Evolutionary conservation across 805 yeast genomes (phyloP).

Genomic region (Candida sakaeoensis): DNA sequence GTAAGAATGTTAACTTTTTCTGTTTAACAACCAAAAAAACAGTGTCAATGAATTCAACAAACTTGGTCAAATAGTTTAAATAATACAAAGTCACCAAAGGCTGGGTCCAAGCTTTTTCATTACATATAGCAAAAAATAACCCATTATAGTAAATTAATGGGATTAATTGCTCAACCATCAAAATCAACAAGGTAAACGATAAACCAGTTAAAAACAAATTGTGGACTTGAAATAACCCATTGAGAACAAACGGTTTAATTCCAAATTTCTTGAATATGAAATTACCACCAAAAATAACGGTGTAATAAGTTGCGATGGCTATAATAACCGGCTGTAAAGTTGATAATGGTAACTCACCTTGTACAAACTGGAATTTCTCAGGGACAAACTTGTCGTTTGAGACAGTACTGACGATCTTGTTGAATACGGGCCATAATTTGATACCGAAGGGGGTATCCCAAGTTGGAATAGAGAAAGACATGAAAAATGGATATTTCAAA

Average conservation of each 20-base stretch:
- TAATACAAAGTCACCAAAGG: constrained; percentile 81
- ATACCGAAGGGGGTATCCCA: constrained; percentile 52
- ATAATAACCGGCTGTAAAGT: constrained; percentile 52
- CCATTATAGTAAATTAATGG: constrained; percentile 79
- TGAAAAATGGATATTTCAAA: background rate
- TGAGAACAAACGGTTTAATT: constrained; percentile 70
- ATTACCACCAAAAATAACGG: constrained; percentile 66
- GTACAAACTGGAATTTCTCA: constrained; percentile 63
- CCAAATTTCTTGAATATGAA: constrained; percentile 47
- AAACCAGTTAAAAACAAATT: constrained; percentile 70
- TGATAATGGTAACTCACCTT: constrained; percentile 65
- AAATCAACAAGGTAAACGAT: constrained; percentile 62
- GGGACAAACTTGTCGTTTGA: constrained; percentile 4
- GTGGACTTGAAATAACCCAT: constrained; percentile 77
- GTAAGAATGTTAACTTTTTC: constrained; percentile 88
- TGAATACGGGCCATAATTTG: constrained; percentile 67
- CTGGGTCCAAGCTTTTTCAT: constrained; percentile 75
- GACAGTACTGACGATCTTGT: constrained; percentile 10
- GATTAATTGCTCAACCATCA: constrained; percentile 78
- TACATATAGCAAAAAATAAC: constrained; percentile 77
- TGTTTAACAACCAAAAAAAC: constrained; percentile 88
- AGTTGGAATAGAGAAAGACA: constrained; percentile 20
- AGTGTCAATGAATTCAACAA: constrained; percentile 85
- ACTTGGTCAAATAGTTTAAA: constrained; percentile 88
- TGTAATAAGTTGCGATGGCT: constrained; percentile 39